These are phyloP conservation scores for Calocybe cyanea DNA, from an alignment of 768 basidiomycete species.

Conservation along the genomic window DNA sequence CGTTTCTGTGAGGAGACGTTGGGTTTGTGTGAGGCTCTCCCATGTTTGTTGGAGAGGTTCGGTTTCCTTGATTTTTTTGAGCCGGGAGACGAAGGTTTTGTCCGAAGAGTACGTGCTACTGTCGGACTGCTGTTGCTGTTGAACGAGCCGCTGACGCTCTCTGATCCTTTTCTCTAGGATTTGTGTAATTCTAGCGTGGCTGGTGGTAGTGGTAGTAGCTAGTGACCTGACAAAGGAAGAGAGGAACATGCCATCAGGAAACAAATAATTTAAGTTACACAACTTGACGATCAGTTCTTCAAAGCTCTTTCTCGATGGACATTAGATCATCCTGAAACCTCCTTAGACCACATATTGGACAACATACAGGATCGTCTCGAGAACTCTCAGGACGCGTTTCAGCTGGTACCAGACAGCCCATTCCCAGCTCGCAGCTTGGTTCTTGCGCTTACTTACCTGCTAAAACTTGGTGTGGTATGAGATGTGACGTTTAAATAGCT, in stretches of 20 bases:
- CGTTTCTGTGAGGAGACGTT: slow-evolving; percentile 63
- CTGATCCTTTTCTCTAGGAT: slow-evolving; percentile 52
- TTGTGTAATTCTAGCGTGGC: slow-evolving; percentile 44
- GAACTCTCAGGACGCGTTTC: slow-evolving; percentile 1
- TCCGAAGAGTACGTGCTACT: background rate
- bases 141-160: slow-evolving; percentile 40
- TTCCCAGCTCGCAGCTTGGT: slow-evolving; percentile 14
- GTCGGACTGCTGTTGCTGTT: slow-evolving; percentile 41
- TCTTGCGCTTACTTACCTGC: slow-evolving; percentile 8
- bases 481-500: background rate
- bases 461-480: slow-evolving; percentile 13
- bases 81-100: slow-evolving; percentile 52
- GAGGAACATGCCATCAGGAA: no score
- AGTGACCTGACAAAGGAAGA: no score
- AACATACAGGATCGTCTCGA: slow-evolving; percentile 1
- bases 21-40: slow-evolving; percentile 55
- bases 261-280: no score
- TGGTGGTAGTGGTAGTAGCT: no score
- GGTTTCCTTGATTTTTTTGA: slow-evolving; percentile 64
- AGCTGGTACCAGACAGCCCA: slow-evolving; percentile 10
- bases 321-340: slow-evolving; percentile 2
- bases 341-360: slow-evolving; percentile 4
- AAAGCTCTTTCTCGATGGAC: slow-evolving; percentile 1
- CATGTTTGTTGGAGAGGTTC: slow-evolving; percentile 68
- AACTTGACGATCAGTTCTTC: slow-evolving; percentile 12